phyloP scores from a whole-genome alignment of 192 early-diverging fungal genomes.

The Coemansia sp. region DNA sequence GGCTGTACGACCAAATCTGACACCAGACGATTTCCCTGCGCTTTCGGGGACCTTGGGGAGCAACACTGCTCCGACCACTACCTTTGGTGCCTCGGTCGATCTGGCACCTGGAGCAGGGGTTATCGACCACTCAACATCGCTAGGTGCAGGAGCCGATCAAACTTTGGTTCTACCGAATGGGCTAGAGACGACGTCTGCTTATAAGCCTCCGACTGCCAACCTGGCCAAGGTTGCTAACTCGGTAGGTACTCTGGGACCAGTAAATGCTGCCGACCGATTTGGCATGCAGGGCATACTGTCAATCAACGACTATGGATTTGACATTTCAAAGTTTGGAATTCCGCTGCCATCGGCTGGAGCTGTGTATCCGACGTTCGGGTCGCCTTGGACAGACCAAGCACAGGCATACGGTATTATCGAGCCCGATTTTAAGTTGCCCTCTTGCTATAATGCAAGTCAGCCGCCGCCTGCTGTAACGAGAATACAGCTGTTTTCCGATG shows the following conservation, averaged over 20 bases:
- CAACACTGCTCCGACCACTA: neutral
- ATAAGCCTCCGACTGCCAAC: conserved; percentile 34
- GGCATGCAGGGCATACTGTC: conserved; percentile 87
- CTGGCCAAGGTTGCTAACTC: conserved; percentile 25
- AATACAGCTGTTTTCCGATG: conserved; percentile 77
- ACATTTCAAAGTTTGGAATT: conserved; percentile 84
- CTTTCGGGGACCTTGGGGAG: conserved; percentile 22
- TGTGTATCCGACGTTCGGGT: conserved; percentile 85
- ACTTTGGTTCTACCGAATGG: conserved; percentile 22
- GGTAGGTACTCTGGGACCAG: conserved; percentile 19
- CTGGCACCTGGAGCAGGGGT: conserved; percentile 23
- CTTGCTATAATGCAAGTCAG: conserved; percentile 79
- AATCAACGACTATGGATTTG: conserved; percentile 86
- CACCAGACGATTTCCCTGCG: conserved; percentile 46
- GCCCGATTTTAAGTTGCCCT: conserved; percentile 81
- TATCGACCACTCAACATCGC: conserved; percentile 21
- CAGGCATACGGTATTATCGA: conserved; percentile 68
- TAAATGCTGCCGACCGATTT: conserved; percentile 60
- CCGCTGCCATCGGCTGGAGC: conserved; percentile 73
- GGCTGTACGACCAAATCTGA: conserved; percentile 25
- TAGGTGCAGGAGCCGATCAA: conserved; percentile 9
- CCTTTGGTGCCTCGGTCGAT: conserved; percentile 10
- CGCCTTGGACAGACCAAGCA: conserved; percentile 83
- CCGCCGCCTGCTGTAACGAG: conserved; percentile 73
- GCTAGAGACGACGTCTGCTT: conserved; percentile 34